phyloP scores from a whole-genome alignment of 2,329 filamentous ascomycete genomes.

The Periconia digitata region DNA sequence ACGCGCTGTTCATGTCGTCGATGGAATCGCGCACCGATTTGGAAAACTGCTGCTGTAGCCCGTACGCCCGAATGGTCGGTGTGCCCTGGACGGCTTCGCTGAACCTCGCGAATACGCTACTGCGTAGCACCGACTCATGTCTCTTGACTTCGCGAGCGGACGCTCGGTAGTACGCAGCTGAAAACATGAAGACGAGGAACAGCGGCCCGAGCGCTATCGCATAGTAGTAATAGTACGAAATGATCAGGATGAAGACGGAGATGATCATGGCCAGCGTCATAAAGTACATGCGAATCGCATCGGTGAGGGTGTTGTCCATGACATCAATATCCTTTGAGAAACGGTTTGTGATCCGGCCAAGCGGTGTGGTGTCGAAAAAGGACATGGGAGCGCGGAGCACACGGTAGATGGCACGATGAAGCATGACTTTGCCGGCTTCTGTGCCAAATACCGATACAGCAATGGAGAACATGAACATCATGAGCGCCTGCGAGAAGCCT shows the following conservation, averaged over 20 bases:
- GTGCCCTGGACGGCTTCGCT: slow-evolving; percentile 83
- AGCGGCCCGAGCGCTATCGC: slow-evolving; percentile 69
- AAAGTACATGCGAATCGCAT: slow-evolving; percentile 91
- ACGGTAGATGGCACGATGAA: slow-evolving; percentile 75
- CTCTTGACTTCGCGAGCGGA: slow-evolving; percentile 94
- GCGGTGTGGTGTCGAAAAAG: slow-evolving; percentile 95
- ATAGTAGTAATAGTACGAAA: slow-evolving; percentile 94
- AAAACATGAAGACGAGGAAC: slow-evolving; percentile 75
- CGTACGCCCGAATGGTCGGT: slow-evolving; percentile 86
- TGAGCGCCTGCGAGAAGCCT: slow-evolving; percentile 67
- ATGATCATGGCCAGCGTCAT: slow-evolving; percentile 80
- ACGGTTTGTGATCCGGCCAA: slow-evolving; percentile 93
- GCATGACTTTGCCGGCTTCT: slow-evolving; percentile 76
- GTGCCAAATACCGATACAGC: slow-evolving; percentile 78
- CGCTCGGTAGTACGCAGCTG: slow-evolving; percentile 83
- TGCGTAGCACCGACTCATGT: slow-evolving; percentile 86
- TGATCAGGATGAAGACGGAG: slow-evolving; percentile 82
- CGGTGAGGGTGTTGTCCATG: slow-evolving; percentile 90
- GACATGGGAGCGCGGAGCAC: slow-evolving; percentile 74
- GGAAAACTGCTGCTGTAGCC: slow-evolving; percentile 74
- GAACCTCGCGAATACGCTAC: slow-evolving; percentile 86
- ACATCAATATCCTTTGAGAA: slow-evolving; percentile 95
- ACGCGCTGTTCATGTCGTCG: slow-evolving; percentile 90
- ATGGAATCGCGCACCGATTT: slow-evolving; percentile 69
- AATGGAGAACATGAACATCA: slow-evolving; percentile 82